Percentiles rank a stretch among this genome's conserved stretches.
Evolutionary conservation across 768 basidiomycete genomes (phyloP).

Genomic region (Hirschioporus abietinus): DNA sequence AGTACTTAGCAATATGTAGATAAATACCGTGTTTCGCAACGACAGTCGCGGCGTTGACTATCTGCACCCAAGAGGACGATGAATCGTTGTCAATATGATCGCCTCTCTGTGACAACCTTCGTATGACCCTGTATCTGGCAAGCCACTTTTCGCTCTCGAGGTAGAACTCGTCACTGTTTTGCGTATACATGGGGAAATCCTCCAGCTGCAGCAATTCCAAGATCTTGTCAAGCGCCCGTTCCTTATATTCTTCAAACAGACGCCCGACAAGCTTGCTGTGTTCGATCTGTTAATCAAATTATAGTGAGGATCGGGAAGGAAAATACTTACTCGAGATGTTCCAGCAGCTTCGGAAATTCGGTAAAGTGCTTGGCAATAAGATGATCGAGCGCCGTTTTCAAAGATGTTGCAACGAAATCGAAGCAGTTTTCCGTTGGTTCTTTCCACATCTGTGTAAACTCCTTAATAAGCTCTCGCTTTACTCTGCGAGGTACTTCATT

Average conservation of each 20-base stretch:
- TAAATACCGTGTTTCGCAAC: background rate
- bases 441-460: conserved; percentile 32
- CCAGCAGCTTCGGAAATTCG: conserved; percentile 31
- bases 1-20: too few relatives aligned
- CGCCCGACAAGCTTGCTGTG: conserved; percentile 26
- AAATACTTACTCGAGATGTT: conserved; percentile 29
- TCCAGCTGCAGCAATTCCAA: conserved; percentile 37
- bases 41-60: background rate
- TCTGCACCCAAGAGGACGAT: background rate
- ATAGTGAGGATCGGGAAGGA: background rate
- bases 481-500: conserved; percentile 36
- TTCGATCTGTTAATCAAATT: conserved; percentile 1
- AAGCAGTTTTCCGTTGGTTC: conserved; percentile 31
- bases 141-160: conserved; percentile 18
- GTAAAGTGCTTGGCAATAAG: conserved; percentile 33
- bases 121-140: conserved; percentile 12
- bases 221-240: conserved; percentile 15
- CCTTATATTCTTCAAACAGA: conserved; percentile 21
- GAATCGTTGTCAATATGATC: background rate
- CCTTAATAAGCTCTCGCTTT: conserved; percentile 30
- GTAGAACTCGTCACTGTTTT: conserved; percentile 22
- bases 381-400: conserved; percentile 24
- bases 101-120: background rate
- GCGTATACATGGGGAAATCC: conserved; percentile 32
- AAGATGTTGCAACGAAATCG: conserved; percentile 25